These are phyloP conservation scores for Sporothrix dimorphospora DNA, from an alignment of 2,329 filamentous ascomycete genomes.

Conservation along the genomic window DNA sequence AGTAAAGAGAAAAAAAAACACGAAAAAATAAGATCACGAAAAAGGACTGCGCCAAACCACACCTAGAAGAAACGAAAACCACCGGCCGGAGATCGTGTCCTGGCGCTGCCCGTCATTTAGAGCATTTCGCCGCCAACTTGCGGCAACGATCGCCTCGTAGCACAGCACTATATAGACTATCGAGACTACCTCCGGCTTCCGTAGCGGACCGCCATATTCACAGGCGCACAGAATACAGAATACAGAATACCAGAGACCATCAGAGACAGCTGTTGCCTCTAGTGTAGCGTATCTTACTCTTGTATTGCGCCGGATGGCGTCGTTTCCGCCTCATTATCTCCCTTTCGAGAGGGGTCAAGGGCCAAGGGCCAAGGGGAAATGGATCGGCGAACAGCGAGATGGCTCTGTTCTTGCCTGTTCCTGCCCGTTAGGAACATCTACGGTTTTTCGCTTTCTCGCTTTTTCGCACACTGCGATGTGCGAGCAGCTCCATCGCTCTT, in stretches of 20 bases:
- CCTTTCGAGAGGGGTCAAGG: not conserved
- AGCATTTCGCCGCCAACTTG: not conserved
- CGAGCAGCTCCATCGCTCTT: not conserved
- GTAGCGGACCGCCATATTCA: not conserved
- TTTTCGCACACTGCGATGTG: conserved; percentile 1
- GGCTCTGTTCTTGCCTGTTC: not conserved
- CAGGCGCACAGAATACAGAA: not conserved
- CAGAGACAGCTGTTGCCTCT: not conserved
- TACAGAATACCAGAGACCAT: not conserved
- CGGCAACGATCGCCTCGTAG: conserved; percentile 5
- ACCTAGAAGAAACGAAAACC: not conserved
- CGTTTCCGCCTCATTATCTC: not conserved
- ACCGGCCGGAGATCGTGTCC: not conserved
- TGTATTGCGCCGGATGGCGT: not conserved
- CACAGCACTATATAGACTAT: conserved; percentile 8
- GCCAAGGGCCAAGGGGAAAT: not conserved
- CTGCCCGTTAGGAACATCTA: conserved; percentile 10
- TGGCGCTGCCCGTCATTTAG: not conserved
- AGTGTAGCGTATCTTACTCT: conserved; percentile 14
- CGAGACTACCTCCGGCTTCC: not conserved
- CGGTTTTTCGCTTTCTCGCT: not conserved
- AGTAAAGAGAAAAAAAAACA: not conserved
- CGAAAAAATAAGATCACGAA: not conserved
- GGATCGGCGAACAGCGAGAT: not conserved
- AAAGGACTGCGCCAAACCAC: not conserved